Conservation (phyloP, 1,139 yeast species). For the Kluyveromyces sp. region DNA sequence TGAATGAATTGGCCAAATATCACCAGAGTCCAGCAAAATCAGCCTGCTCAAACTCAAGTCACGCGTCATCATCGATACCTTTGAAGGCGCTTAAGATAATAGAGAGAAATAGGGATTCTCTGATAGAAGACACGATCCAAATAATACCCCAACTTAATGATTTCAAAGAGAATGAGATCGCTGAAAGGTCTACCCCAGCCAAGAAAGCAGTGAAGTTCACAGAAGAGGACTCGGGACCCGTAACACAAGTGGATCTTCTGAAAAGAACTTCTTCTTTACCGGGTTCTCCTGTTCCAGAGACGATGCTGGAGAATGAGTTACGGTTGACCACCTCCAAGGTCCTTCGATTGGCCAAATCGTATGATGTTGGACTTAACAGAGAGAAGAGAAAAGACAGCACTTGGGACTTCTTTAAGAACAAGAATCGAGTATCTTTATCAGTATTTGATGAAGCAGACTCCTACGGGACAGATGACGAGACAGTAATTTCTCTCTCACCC, state of each 20-base stretch:
- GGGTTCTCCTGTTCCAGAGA: constrained; percentile 15
- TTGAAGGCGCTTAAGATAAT: constrained; percentile 28
- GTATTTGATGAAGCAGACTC: constrained; percentile 23
- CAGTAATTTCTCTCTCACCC: constrained; percentile 21
- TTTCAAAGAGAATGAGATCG: background rate
- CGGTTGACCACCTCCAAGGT: constrained; percentile 5
- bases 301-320: constrained; percentile 1
- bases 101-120: constrained; percentile 13
- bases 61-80: constrained; percentile 22
- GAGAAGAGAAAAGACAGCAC: constrained; percentile 10
- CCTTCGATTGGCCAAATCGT: constrained; percentile 24
- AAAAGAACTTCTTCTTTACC: constrained; percentile 14
- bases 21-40: constrained; percentile 10
- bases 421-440: constrained; percentile 29
- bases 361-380: constrained; percentile 22
- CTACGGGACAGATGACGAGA: constrained; percentile 29
- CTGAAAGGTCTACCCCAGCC: background rate
- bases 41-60: constrained; percentile 19
- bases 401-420: constrained; percentile 24
- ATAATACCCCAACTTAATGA: background rate
- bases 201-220: background rate
- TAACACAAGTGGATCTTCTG: background rate
- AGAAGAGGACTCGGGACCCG: background rate
- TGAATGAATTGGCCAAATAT: constrained; percentile 21
- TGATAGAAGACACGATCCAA: background rate